Evolutionary conservation across 1,284 basidiomycete species (phyloP).

Genomic region (Violaceomyces palustris): DNA sequence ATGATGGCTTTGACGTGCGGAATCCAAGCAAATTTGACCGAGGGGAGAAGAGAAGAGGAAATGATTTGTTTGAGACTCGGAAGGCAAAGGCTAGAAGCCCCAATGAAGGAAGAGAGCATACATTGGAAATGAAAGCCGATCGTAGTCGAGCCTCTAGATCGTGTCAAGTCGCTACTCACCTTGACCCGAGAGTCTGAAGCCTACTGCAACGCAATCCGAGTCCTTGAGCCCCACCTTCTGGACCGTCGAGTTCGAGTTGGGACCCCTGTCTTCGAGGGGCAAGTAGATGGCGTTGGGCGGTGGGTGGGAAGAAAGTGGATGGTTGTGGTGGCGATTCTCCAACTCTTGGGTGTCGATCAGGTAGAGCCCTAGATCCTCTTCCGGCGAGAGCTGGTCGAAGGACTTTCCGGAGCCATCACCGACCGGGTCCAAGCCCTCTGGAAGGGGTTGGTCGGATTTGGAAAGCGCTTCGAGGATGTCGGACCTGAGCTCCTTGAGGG

Average conservation of each 20-base stretch:
- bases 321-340: slow-evolving; percentile 5
- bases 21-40: no score
- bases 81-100: neutral
- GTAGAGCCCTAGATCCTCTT: slow-evolving; percentile 17
- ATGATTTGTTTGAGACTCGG: neutral
- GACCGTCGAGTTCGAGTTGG: slow-evolving; percentile 7
- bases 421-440: no score
- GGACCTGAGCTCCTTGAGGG: slow-evolving; percentile 9
- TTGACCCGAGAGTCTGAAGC: slow-evolving; percentile 17
- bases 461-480: slow-evolving; percentile 12
- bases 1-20: slow-evolving; percentile 19
- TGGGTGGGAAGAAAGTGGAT: no score
- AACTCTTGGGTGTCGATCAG: slow-evolving; percentile 11
- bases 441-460: slow-evolving; percentile 16
- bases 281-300: slow-evolving; percentile 19
- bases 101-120: neutral
- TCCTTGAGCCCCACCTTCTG: slow-evolving; percentile 27
- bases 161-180: no score
- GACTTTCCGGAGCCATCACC: no score
- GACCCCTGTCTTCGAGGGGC: slow-evolving; percentile 17
- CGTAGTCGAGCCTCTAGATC: no score
- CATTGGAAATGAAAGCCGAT: neutral
- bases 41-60: neutral
- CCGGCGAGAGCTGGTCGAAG: slow-evolving; percentile 6
- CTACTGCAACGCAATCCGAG: slow-evolving; percentile 17